These are phyloP conservation scores for Acorus gramineus DNA, from an alignment of 106 monocot species.

Conservation along the genomic window DNA sequence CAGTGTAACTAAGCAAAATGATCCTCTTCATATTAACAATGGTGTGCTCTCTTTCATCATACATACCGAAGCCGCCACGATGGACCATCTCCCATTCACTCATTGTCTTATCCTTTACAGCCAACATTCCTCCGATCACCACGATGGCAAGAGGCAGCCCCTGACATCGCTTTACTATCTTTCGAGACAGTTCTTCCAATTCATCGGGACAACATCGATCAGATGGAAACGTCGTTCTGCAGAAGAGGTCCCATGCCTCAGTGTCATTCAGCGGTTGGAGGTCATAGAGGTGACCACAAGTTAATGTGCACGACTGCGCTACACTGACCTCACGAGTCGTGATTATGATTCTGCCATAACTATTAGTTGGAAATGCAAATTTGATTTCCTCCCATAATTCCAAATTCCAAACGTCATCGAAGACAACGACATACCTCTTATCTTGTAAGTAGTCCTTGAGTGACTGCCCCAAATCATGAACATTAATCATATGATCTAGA, in stretches of 20 bases:
- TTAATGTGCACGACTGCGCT: not conserved
- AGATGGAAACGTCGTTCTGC: conserved; percentile 13
- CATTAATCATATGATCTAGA: too few relatives aligned
- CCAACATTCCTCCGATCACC: conserved; percentile 17
- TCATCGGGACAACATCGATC: conserved; percentile 8
- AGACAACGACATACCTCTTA: conserved; percentile 21
- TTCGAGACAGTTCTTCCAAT: not conserved
- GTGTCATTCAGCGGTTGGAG: conserved; percentile 7
- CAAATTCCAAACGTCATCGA: conserved; percentile 26
- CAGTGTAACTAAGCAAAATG: conserved; percentile 20
- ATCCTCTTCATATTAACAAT: conserved; percentile 16
- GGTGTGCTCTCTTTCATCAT: conserved; percentile 8
- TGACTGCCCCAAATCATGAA: not conserved
- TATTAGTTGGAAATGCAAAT: conserved; percentile 17
- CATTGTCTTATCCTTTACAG: conserved; percentile 4
- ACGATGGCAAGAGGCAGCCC: conserved; percentile 22
- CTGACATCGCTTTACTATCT: conserved; percentile 14
- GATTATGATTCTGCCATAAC: conserved; percentile 14
- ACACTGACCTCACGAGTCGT: conserved; percentile 19
- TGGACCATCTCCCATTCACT: conserved; percentile 4
- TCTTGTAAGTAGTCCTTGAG: conserved; percentile 8
- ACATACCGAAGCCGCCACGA: conserved; percentile 6
- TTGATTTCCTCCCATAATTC: conserved; percentile 2
- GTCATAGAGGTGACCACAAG: conserved; percentile 1
- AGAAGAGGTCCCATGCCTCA: conserved; percentile 11